Evolutionary conservation across 169 alveolate genomes (phyloP), one percentile per base, ranked within the genome.

Genomic region (Plasmodium coatneyi): DNA sequence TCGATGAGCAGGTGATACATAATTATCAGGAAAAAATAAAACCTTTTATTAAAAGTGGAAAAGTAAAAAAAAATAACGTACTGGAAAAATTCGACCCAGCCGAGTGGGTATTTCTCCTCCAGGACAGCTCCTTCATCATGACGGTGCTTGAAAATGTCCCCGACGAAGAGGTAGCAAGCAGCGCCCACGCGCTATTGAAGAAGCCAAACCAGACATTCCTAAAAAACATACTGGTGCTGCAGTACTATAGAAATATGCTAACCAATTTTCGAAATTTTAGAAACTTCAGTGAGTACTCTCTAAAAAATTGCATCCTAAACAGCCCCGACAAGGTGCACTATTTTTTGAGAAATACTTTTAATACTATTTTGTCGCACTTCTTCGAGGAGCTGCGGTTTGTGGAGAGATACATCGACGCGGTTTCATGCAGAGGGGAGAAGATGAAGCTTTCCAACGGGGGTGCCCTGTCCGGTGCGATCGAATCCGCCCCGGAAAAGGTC

Each of bases 171-270:
- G 39, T 91, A 91, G 60, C 60, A 41, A 82, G 54, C 4, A 25
- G 30, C 16, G 81, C 83, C 3, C 76, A 80, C n/a, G 66, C 16
- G 5, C 41, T 91, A 39, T 49, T 81, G 30, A 80, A 52, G 56
- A 71, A 91, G 19, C 84, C 91, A 12, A 91, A 91, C 56, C 56
- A 70, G 70, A 19, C 19, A 1, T 91, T 91, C 82, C 74, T 80
- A 66, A 80, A 91, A 16, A 91, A 91, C 60, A 91, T 91, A 41
- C 76, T 91, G 30, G n/a, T 82, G 28, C 32, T 91, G 22, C 95
- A 91, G 39, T 91, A 91, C 36, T 91, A 91, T 82, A 66, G 95
- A 91, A 81, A 91, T 56, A 91, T 49, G 84, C 76, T 91, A 91
- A 78, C 66, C 34, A 22, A n/a, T 14, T 91, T 19, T 80, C 9